A percentile compares a stretch with the other conserved stretches of the same genome.
These are phyloP conservation scores for Ustilago vetiveriae DNA, from an alignment of 1,284 basidiomycete species.

Conservation along the genomic window DNA sequence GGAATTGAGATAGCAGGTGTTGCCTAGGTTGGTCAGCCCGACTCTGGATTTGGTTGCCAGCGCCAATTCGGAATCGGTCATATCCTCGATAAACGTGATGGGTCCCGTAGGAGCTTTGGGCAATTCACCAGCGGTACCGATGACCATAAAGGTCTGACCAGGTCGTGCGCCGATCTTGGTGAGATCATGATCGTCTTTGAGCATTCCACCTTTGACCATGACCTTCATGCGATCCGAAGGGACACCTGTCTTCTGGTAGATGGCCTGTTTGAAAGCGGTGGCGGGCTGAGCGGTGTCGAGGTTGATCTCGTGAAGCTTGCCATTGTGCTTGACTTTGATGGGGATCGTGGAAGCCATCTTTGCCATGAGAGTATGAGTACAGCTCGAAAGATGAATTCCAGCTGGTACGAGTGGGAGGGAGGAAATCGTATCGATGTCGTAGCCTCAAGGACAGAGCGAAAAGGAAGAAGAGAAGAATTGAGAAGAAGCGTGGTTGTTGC, in stretches of 20 bases:
- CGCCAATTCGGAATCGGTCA: slow-evolving; percentile 83
- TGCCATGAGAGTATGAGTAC: slow-evolving; percentile 39
- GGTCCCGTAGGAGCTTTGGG: slow-evolving; percentile 84
- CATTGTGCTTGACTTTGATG: slow-evolving; percentile 90
- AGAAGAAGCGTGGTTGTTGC: not conserved
- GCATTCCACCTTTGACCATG: slow-evolving; percentile 91
- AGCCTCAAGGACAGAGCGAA: not conserved
- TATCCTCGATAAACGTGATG: slow-evolving; percentile 84
- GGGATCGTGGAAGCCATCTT: slow-evolving; percentile 65
- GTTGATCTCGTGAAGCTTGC: slow-evolving; percentile 71
- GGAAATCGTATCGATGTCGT: not conserved
- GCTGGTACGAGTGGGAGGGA: not conserved
- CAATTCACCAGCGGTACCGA: slow-evolving; percentile 86
- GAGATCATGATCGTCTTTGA: slow-evolving; percentile 84
- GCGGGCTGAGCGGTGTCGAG: slow-evolving; percentile 78
- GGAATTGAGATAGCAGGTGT: slow-evolving; percentile 96
- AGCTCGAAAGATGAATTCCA: not conserved
- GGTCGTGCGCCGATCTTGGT: slow-evolving; percentile 82
- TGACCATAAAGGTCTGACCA: slow-evolving; percentile 63
- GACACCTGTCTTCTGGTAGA: slow-evolving; percentile 84
- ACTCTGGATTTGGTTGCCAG: slow-evolving; percentile 71
- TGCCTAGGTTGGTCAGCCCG: slow-evolving; percentile 71
- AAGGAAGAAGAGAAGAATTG: not conserved
- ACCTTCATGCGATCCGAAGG: slow-evolving; percentile 92
- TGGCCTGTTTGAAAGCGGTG: slow-evolving; percentile 80